Evolutionary conservation across 805 yeast species (phyloP).

Genomic region (Metschnikowia dekortorum): DNA sequence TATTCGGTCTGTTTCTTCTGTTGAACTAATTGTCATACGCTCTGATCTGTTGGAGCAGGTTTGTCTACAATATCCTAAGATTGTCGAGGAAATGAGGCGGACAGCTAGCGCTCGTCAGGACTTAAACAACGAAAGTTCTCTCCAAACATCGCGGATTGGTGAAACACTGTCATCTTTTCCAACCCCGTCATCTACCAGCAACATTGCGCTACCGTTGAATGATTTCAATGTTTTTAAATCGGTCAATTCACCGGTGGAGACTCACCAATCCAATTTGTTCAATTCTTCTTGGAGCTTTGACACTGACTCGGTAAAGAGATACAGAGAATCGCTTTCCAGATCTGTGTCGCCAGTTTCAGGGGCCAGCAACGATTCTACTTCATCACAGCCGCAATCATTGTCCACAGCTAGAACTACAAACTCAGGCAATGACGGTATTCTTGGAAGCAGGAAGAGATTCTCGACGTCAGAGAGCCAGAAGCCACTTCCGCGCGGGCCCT

Average conservation of each 20-base stretch:
- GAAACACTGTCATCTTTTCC: not conserved
- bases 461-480: constrained; percentile 7
- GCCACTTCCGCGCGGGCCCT: constrained; percentile 13
- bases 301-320: not conserved
- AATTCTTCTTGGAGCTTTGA: constrained; percentile 1
- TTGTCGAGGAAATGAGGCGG: constrained; percentile 54
- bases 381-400: not conserved
- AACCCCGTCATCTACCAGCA: not conserved
- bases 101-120: constrained; percentile 53
- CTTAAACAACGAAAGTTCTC: constrained; percentile 9
- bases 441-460: constrained; percentile 12
- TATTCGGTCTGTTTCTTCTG: constrained; percentile 55
- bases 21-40: constrained; percentile 57
- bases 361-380: constrained; percentile 8
- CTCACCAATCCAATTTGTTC: not conserved
- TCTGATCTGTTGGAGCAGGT: constrained; percentile 51
- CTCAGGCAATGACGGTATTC: constrained; percentile 6
- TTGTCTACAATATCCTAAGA: constrained; percentile 53
- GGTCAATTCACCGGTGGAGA: not conserved
- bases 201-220: not conserved
- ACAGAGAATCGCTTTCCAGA: not conserved
- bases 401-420: constrained; percentile 4
- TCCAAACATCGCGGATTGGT: not conserved
- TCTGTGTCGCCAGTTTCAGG: constrained; percentile 18
- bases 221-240: not conserved